Conservation (phyloP, 2,329 filamentous ascomycete genomes). For the Lachnellula willkommii region DNA sequence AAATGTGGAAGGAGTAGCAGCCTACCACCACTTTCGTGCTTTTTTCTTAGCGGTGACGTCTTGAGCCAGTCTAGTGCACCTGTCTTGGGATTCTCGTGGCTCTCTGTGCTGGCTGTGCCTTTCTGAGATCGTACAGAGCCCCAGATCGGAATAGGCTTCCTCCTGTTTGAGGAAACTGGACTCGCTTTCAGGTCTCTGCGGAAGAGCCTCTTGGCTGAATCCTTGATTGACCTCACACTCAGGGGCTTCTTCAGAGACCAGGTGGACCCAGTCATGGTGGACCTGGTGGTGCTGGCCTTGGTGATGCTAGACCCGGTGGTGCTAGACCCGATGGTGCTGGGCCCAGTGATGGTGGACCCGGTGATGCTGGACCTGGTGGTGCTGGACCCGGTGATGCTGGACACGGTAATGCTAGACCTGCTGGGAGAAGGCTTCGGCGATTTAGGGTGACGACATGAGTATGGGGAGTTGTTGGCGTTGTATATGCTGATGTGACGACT, state of each 20-base stretch:
- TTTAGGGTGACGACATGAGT: too few species aligned
- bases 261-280: too few species aligned
- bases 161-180: conserved; percentile 4
- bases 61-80: neutral
- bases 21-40: neutral
- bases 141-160: conserved; percentile 8
- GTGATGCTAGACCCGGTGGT: too few species aligned
- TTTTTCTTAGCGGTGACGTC: neutral
- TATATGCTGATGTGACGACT: neutral
- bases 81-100: neutral
- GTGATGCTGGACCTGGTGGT: too few species aligned
- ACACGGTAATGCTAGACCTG: too few species aligned
- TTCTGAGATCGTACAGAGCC: conserved; percentile 1
- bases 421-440: too few species aligned
- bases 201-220: neutral
- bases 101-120: neutral
- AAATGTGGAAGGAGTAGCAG: neutral
- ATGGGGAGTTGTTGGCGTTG: neutral
- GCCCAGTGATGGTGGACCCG: too few species aligned
- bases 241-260: neutral
- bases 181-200: conserved; percentile 6
- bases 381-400: too few species aligned
- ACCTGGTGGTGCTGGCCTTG: too few species aligned
- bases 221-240: neutral
- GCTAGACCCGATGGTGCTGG: too few species aligned